Conservation (phyloP, 129 eudicot genomes). For the Artemisia argyi region DNA sequence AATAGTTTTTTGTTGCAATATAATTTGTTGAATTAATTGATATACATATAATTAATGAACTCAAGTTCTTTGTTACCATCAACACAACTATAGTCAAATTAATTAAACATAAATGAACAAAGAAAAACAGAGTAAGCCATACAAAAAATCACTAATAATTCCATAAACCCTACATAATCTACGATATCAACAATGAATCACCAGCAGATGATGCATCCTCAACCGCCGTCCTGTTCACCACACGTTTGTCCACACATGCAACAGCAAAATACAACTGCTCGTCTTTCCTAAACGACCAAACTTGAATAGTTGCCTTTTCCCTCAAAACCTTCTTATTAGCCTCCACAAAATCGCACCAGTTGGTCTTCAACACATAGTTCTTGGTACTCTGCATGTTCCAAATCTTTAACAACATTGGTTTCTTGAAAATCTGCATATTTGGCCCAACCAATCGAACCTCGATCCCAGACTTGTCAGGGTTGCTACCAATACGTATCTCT, state of each 20-base stretch:
- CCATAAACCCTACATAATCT: neutral
- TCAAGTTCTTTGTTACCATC: too few species aligned
- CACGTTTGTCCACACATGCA: neutral
- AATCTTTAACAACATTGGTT: neutral
- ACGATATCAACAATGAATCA: neutral
- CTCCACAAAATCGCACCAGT: slow-evolving; percentile 11
- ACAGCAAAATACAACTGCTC: neutral
- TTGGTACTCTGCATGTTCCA: neutral
- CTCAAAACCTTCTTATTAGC: neutral
- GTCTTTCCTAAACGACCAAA: slow-evolving; percentile 15
- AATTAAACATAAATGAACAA: too few species aligned
- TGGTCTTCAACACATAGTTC: slow-evolving; percentile 13
- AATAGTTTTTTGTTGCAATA: too few species aligned
- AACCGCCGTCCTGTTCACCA: neutral
- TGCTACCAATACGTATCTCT: neutral
- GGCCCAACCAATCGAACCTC: slow-evolving; percentile 15
- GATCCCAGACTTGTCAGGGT: neutral
- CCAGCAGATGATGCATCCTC: neutral
- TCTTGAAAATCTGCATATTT: neutral
- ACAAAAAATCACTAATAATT: neutral
- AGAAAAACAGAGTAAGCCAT: neutral
- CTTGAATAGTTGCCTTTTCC: neutral
- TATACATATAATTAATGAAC: too few species aligned
- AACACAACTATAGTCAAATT: too few species aligned
- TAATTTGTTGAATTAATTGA: too few species aligned